phyloP scores from a whole-genome alignment of 371 early-diverging fungal species.

The Saksenaea oblongispora region DNA sequence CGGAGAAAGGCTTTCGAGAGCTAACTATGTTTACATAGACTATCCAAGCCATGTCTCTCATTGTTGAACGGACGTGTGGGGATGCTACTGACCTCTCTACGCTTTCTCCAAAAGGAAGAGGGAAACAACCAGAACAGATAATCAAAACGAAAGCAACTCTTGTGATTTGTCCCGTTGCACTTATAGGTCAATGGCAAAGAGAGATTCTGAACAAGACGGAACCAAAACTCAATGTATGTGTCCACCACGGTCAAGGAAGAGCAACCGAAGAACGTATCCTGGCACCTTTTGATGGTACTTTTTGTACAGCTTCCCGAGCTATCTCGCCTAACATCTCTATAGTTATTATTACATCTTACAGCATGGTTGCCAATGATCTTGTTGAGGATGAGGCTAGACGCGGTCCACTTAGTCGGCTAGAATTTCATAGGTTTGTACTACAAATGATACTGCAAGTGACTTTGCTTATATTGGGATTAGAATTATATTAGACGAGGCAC shows the following conservation, averaged over 20 bases:
- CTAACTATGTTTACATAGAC: conserved; percentile 46
- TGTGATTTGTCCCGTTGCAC: conserved; percentile 62
- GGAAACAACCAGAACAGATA: background rate
- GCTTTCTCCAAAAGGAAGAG: background rate
- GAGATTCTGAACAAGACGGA: conserved; percentile 57
- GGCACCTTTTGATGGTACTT: conserved; percentile 40
- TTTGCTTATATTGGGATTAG: background rate
- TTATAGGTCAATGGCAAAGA: conserved; percentile 67
- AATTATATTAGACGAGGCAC: conserved; percentile 89
- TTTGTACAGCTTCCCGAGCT: background rate
- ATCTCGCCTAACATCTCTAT: background rate
- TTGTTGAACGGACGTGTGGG: conserved; percentile 51
- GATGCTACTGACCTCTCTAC: conserved; percentile 15
- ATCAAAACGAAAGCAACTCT: conserved; percentile 53
- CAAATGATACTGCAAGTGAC: background rate
- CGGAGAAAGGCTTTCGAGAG: background rate
- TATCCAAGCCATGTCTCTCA: conserved; percentile 76
- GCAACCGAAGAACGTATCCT: conserved; percentile 34
- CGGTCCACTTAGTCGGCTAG: conserved; percentile 22
- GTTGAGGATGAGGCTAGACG: background rate
- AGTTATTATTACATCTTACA: conserved; percentile 46
- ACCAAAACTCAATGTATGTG: conserved; percentile 46
- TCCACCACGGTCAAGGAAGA: conserved; percentile 57
- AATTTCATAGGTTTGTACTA: conserved; percentile 41
- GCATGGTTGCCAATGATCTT: conserved; percentile 20